Conservation (phyloP, 805 yeast species). For the Kodamaea hsintzibuensis region DNA sequence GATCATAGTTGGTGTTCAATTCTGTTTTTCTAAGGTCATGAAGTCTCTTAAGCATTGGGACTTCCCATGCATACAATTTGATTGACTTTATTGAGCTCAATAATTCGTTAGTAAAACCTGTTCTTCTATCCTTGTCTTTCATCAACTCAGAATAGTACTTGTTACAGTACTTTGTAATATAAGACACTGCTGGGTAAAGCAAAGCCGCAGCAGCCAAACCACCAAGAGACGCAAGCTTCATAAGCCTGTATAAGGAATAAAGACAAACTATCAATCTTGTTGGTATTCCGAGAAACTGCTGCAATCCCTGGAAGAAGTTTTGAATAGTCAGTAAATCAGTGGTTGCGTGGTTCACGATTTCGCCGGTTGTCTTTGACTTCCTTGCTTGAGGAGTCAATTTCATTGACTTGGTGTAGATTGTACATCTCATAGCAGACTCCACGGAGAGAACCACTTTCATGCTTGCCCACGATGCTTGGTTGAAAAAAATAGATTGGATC, state of each 20-base stretch:
- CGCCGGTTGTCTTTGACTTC: constrained; percentile 66
- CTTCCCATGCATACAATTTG: constrained; percentile 71
- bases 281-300: constrained; percentile 58
- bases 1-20: constrained; percentile 48
- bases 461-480: constrained; percentile 19
- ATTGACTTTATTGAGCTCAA: constrained; percentile 61
- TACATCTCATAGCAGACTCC: constrained; percentile 60
- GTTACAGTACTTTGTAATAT: constrained; percentile 45
- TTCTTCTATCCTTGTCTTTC: constrained; percentile 62
- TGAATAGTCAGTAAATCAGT: constrained; percentile 73
- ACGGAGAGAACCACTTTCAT: constrained; percentile 9
- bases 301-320: constrained; percentile 54
- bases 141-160: constrained; percentile 35
- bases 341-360: constrained; percentile 73
- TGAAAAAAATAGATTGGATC: constrained; percentile 18
- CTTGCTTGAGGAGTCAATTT: constrained; percentile 66
- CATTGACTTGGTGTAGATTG: constrained; percentile 71
- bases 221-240: constrained; percentile 60
- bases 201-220: constrained; percentile 55
- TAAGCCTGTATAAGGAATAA: constrained; percentile 51
- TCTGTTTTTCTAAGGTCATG: constrained; percentile 57
- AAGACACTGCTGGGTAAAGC: constrained; percentile 59
- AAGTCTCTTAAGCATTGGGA: constrained; percentile 57
- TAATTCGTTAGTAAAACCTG: constrained; percentile 59
- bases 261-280: constrained; percentile 54